Percentiles rank a stretch among this genome's conserved stretches.
phyloP scores from a whole-genome alignment of 2,329 filamentous ascomycete genomes.

The Aureobasidium sp. region DNA sequence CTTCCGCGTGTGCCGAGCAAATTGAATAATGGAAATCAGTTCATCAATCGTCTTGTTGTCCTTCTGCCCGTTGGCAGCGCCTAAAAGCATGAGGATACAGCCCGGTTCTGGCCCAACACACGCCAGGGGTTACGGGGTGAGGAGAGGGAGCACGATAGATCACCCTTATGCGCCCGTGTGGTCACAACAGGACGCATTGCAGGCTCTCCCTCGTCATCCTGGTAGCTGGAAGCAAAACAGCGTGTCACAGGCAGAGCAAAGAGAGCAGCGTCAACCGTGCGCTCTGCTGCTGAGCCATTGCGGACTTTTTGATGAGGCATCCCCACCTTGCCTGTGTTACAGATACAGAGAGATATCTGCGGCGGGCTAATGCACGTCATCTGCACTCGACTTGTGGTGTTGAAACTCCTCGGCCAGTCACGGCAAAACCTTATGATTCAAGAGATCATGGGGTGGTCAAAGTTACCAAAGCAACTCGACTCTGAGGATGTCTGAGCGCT shows the following conservation, averaged over 20 bases:
- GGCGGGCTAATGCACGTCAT: slow-evolving; percentile 15
- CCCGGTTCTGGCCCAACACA: slow-evolving; percentile 10
- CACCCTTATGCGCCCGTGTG: slow-evolving; percentile 7
- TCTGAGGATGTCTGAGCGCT: neutral
- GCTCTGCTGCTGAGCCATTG: slow-evolving; percentile 2
- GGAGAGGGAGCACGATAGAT: neutral
- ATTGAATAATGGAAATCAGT: slow-evolving; percentile 10
- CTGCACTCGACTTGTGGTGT: slow-evolving; percentile 6
- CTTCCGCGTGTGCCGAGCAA: slow-evolving; percentile 13
- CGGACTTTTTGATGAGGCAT: slow-evolving; percentile 2
- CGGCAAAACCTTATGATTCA: neutral
- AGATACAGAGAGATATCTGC: slow-evolving; percentile 7
- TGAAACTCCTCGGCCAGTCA: slow-evolving; percentile 4
- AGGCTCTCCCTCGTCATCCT: slow-evolving; percentile 6
- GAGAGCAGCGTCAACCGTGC: slow-evolving; percentile 3
- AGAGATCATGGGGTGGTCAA: slow-evolving; percentile 8
- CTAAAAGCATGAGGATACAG: neutral
- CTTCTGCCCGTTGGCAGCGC: slow-evolving; percentile 6
- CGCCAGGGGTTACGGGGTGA: slow-evolving; percentile 8
- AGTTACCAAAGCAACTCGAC: slow-evolving; percentile 5
- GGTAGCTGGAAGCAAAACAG: slow-evolving; percentile 9
- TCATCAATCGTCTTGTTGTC: slow-evolving; percentile 9
- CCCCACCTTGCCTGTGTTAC: slow-evolving; percentile 14
- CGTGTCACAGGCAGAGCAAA: slow-evolving; percentile 7
- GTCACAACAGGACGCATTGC: slow-evolving; percentile 10